Base-by-base conservation (phyloP, 1,139 yeast genomes). In the Pichia sp. region DNA sequence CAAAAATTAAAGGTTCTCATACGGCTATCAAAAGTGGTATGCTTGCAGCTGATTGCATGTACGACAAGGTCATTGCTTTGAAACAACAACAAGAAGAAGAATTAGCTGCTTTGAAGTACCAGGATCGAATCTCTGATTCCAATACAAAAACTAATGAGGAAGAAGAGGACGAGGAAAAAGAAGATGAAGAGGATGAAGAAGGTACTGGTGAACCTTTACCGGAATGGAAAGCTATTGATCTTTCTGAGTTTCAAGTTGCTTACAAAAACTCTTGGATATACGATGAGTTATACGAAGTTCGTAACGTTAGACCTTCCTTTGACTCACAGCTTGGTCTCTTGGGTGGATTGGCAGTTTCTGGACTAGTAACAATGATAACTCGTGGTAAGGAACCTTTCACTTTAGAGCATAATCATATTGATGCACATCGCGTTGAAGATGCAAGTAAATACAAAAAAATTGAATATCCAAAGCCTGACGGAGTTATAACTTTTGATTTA, bases 1-100 rank as follows among this genome's bases (percentile, higher is more conserved):
- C 98, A 35, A 91, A 91, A 61, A 84, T 91, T 56, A 91, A 91
- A 65, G 98, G 98, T n/a, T 82, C 96, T 0, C 98, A 91, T 60
- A 89, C 96, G 1, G 97, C 98, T 3, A 84, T 91, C 76, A 91
- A 89, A 61, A 73, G 93, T 10, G 98, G 97, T 28, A 81, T 91
- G 71, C 65, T 91, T 24, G 98, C 97, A 3, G 98, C 97, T 2
- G 97, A 91, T 55, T 61, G 74, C 21, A 83, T 88, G 31, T 86
- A 69, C 54, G 72, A 74, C n/a, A 69, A 63, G 34, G 64, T 86
- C 30, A 62, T 73, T 34, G 66, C 64, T 22, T 44, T 55, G 23
- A 55, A 51, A 36, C 43, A 39, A 28, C 33, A 50, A 68, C 57
- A 77, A 68, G 57, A 53, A 26, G 70, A 70, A 8, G 68, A 62